These are phyloP conservation scores for Begonia peltatifolia DNA, from an alignment of 306 rosid genomes.

Conservation along the genomic window DNA sequence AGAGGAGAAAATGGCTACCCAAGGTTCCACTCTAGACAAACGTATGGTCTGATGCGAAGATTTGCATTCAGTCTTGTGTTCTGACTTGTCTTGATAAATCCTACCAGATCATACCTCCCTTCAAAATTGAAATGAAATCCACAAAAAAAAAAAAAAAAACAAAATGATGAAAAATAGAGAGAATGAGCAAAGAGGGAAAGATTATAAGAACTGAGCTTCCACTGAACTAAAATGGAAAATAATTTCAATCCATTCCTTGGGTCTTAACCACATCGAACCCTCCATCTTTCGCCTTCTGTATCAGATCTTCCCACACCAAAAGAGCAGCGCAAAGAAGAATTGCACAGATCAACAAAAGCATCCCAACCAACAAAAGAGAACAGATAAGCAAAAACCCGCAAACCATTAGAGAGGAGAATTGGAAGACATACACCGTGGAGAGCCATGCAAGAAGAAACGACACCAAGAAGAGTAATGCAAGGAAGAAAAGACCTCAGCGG, in stretches of 20 bases:
- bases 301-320: slow-evolving; percentile 99
- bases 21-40: slow-evolving; percentile 98
- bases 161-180: background rate
- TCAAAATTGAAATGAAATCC: slow-evolving; percentile 76
- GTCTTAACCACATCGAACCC: slow-evolving; percentile 92
- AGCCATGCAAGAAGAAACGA: too few relatives aligned
- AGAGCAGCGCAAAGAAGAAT: background rate
- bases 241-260: slow-evolving; percentile 61
- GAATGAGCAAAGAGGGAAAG: too few relatives aligned
- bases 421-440: too few relatives aligned
- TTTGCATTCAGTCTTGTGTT: slow-evolving; percentile 89
- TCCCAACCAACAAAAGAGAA: too few relatives aligned
- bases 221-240: background rate
- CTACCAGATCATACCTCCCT: slow-evolving; percentile 81
- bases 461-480: too few relatives aligned
- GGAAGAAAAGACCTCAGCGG: too few relatives aligned
- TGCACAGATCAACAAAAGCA: background rate
- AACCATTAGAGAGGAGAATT: too few relatives aligned
- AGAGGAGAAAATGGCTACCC: slow-evolving; percentile 39
- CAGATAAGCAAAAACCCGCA: too few relatives aligned
- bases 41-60: slow-evolving; percentile 96
- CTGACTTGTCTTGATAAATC: slow-evolving; percentile 76
- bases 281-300: slow-evolving; percentile 88
- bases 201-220: too few relatives aligned
- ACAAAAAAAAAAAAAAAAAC: slow-evolving; percentile 2